phyloP scores from a whole-genome alignment of 345 rosid genomes.

The Angophora floribunda region DNA sequence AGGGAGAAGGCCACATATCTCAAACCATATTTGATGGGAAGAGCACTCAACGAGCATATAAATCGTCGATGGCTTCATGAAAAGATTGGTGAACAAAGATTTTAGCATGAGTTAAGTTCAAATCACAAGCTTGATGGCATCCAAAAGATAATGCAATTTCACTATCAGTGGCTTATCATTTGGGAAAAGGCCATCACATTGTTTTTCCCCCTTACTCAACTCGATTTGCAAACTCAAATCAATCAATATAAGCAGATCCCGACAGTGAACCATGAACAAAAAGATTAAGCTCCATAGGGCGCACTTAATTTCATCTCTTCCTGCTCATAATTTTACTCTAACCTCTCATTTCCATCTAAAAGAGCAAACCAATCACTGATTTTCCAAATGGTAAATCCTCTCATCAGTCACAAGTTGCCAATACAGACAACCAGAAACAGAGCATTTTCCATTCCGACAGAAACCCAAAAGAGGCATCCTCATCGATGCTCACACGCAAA shows the following conservation, averaged over 20 bases:
- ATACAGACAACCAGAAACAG: not conserved
- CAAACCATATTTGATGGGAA: not conserved
- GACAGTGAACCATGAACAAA: not conserved
- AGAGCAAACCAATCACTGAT: not conserved
- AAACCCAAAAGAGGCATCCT: constrained; percentile 4
- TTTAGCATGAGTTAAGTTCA: not conserved
- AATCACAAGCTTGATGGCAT: not conserved
- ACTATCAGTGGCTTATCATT: not conserved
- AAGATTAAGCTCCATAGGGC: not conserved
- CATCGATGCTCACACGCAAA: constrained; percentile 54
- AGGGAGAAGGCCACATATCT: not conserved
- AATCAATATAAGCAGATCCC: not conserved
- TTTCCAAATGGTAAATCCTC: not conserved
- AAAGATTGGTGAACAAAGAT: not conserved
- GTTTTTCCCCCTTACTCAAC: not conserved
- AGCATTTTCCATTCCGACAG: not conserved
- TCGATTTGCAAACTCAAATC: not conserved
- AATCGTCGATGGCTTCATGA: not conserved
- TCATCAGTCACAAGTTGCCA: not conserved
- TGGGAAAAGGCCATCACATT: not conserved
- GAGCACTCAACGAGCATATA: not conserved
- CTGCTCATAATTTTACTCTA: not conserved
- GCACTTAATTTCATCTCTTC: not conserved
- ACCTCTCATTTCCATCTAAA: not conserved
- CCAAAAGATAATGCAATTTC: not conserved